phyloP scores from a whole-genome alignment of 495 filamentous ascomycete species.

The Barbatosphaeria neglecta region DNA sequence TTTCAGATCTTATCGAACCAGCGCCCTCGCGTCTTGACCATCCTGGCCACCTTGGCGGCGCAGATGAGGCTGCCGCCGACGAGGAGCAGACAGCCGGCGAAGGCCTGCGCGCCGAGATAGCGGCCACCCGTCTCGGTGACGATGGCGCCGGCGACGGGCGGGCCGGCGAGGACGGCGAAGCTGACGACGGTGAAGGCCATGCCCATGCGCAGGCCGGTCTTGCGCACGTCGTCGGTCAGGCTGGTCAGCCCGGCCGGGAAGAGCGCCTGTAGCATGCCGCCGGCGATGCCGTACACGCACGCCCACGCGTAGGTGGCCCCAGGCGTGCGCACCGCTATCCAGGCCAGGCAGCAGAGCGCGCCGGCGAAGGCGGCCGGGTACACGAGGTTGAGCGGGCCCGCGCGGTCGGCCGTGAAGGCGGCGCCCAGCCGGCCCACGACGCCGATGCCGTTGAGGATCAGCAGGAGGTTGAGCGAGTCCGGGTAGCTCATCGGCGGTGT shows the following conservation, averaged over 20 bases:
- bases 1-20: slow-evolving; percentile 16
- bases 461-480: slow-evolving; percentile 52
- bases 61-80: slow-evolving; percentile 27
- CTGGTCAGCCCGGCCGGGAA: slow-evolving; percentile 48
- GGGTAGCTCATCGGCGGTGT: slow-evolving; percentile 33
- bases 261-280: slow-evolving; percentile 50
- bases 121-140: slow-evolving; percentile 40
- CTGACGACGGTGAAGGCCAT: slow-evolving; percentile 61
- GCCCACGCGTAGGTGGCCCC: slow-evolving; percentile 45
- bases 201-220: slow-evolving; percentile 55
- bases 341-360: slow-evolving; percentile 39
- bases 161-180: slow-evolving; percentile 55
- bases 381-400: slow-evolving; percentile 50
- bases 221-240: slow-evolving; percentile 46
- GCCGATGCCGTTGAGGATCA: slow-evolving; percentile 64
- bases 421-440: slow-evolving; percentile 53
- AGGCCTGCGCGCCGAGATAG: slow-evolving; percentile 49
- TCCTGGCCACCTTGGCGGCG: slow-evolving; percentile 13
- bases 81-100: slow-evolving; percentile 33
- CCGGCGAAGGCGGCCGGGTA: slow-evolving; percentile 32
- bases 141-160: slow-evolving; percentile 55
- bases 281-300: slow-evolving; percentile 48
- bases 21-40: slow-evolving; percentile 14
- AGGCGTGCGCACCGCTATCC: slow-evolving; percentile 41
- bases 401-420: slow-evolving; percentile 50